Evolutionary conservation across 805 yeast species (phyloP).

Genomic region (Myxozyma nipponensis): DNA sequence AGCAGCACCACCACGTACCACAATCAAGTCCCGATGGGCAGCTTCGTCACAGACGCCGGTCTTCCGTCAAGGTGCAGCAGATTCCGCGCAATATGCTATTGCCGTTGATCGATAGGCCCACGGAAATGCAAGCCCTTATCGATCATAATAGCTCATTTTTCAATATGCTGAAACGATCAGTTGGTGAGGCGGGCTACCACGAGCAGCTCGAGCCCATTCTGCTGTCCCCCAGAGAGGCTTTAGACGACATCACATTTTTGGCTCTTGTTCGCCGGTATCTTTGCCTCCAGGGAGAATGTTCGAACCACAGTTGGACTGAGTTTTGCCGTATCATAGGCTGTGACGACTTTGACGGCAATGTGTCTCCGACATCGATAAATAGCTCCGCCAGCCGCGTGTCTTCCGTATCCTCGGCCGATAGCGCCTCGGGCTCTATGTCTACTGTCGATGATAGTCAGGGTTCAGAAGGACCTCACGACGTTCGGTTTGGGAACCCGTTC

Average conservation of each 20-base stretch:
- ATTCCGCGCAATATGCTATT: conserved; percentile 24
- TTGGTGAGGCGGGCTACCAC: conserved; percentile 15
- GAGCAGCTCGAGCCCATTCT: conserved; percentile 17
- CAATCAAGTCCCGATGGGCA: too few species aligned
- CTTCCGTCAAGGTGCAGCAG: conserved; percentile 12
- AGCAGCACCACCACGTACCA: too few species aligned
- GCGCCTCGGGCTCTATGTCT: neutral
- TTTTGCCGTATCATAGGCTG: conserved; percentile 21
- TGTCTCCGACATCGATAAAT: neutral
- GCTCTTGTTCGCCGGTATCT: conserved; percentile 7
- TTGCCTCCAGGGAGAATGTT: conserved; percentile 7
- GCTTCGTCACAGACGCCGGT: neutral
- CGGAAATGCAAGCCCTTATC: conserved; percentile 15
- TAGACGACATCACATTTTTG: conserved; percentile 16
- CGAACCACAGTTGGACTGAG: conserved; percentile 18
- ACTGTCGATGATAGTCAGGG: neutral
- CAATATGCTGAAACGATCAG: conserved; percentile 9
- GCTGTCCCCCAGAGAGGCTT: conserved; percentile 3
- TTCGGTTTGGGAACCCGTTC: neutral
- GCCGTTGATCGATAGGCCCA: conserved; percentile 24
- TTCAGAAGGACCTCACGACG: neutral
- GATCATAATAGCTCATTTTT: conserved; percentile 18
- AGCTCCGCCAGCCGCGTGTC: neutral
- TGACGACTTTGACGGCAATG: conserved; percentile 4
- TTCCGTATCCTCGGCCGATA: neutral